Base-by-base conservation (phyloP, 2,329 filamentous ascomycete genomes). In the Aspergillus viridinutans region DNA sequence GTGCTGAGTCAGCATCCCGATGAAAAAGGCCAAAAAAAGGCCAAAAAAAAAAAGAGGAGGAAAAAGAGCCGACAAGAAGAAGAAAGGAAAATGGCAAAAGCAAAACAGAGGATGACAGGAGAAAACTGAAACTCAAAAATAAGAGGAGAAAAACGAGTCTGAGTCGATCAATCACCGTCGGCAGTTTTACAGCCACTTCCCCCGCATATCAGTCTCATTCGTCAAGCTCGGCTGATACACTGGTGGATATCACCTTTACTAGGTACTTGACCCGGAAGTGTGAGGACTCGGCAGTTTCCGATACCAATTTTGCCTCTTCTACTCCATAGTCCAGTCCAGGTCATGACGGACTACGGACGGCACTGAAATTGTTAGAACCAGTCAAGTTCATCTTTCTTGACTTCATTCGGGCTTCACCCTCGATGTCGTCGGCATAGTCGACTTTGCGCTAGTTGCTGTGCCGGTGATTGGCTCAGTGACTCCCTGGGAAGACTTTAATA, bases 1-100 rank as follows among this genome's bases (percentile, higher is more conserved):
- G 38, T 28, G 52, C 29, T 54, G 52, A 54, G 25, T 54, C 43
- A 54, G 28, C 45, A 23, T 23, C 52, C 45, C 17, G n/a, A 23
- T 26, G 17, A 47, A 10, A 4, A 29, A 29, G 10, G 10, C 1
- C 4, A 25, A 4, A 12, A 10, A 29, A 29, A 29, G 4, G 10
- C 1, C 9, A 1, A 29, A 12, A 47, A 23, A 43, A 45, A 45
- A 45, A 45, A 45, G 21, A 12, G 12, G 9, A 47, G 23, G 14
- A 14, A 47, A 47, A 14, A 47, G 43, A 26, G 23, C 10, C 8
- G 43, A 26, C 20, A 8, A 43, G 40, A 21, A 43, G 10, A 4
- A 23, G 42, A 23, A 45, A 21, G 12, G 21, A 17, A 23, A 7
- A 47, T 6, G 4, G 23, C 21, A 23, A 26, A 47, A 47, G 43